A percentile compares a stretch with the other conserved stretches of the same genome.
These are phyloP conservation scores for Persicaria maculosa DNA, from an alignment of 148 eudicot species.

Conservation along the genomic window DNA sequence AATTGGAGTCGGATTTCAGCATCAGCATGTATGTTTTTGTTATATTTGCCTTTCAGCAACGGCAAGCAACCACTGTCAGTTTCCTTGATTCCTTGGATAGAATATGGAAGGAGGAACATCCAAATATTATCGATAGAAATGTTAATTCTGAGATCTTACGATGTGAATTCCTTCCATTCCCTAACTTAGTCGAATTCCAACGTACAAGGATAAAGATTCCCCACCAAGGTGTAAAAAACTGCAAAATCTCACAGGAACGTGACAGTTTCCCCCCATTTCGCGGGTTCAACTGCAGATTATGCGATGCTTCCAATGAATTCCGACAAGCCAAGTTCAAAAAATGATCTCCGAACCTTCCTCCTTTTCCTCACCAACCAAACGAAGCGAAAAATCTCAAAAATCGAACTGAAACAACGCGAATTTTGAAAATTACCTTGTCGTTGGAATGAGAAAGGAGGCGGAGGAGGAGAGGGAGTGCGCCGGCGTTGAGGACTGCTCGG, in stretches of 20 bases:
- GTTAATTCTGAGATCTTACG: neutral
- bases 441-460: constrained; percentile 49
- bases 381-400: neutral
- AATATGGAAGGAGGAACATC: no score
- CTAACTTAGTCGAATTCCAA: neutral
- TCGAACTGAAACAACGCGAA: neutral
- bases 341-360: neutral
- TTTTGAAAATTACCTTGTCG: constrained; percentile 36
- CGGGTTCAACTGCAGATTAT: no score
- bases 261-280: no score
- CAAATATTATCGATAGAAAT: neutral
- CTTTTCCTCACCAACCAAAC: constrained; percentile 1
- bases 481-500: constrained; percentile 69
- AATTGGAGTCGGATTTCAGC: no score
- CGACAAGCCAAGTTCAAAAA: neutral
- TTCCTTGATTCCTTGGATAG: no score
- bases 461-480: constrained; percentile 56
- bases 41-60: no score
- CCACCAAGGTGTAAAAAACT: neutral
- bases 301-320: neutral
- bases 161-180: neutral
- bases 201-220: neutral
- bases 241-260: neutral
- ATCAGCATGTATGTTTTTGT: no score
- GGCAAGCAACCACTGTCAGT: no score